These are phyloP conservation scores for Geotrichum citri-aurantii DNA, from an alignment of 1,139 yeast species.

Conservation along the genomic window DNA sequence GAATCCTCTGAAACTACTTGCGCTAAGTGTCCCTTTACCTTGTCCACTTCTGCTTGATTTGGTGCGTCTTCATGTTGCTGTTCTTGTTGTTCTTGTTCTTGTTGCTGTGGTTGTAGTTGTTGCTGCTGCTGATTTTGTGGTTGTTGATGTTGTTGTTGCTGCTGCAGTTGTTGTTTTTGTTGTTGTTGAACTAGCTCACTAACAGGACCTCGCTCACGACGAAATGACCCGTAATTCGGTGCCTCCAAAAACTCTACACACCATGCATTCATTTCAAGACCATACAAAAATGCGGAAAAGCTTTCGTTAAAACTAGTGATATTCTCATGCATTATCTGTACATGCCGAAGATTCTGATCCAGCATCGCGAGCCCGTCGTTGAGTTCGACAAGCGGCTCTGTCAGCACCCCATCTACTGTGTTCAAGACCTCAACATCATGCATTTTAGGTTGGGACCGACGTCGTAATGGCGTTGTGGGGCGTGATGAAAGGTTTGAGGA, in stretches of 20 bases:
- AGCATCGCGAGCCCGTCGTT: conserved; percentile 52
- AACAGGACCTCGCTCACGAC: not conserved
- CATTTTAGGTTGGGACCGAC: conserved; percentile 10
- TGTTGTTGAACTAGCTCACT: not conserved
- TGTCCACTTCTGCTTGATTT: not conserved
- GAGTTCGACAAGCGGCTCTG: conserved; percentile 32
- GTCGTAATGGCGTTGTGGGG: conserved; percentile 18
- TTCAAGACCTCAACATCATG: not conserved
- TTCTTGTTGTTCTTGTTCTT: not conserved
- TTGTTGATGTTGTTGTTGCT: too few species aligned
- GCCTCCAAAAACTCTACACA: conserved; percentile 56
- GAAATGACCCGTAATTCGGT: conserved; percentile 26
- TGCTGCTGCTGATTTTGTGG: too few species aligned
- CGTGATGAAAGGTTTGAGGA: conserved; percentile 10
- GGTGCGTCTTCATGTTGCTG: not conserved
- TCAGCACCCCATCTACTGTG: conserved; percentile 6
- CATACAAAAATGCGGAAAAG: conserved; percentile 57
- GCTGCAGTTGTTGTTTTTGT: not conserved
- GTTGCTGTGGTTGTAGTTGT: too few species aligned
- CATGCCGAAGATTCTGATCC: conserved; percentile 47
- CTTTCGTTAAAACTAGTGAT: conserved; percentile 54
- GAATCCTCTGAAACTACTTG: not conserved
- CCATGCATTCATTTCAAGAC: conserved; percentile 63
- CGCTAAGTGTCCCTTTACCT: not conserved
- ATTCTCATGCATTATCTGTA: conserved; percentile 47